Percentiles rank a stretch among this genome's conserved stretches.
Conservation (phyloP, 2,329 filamentous ascomycete genomes). For the Botrytis aclada region DNA sequence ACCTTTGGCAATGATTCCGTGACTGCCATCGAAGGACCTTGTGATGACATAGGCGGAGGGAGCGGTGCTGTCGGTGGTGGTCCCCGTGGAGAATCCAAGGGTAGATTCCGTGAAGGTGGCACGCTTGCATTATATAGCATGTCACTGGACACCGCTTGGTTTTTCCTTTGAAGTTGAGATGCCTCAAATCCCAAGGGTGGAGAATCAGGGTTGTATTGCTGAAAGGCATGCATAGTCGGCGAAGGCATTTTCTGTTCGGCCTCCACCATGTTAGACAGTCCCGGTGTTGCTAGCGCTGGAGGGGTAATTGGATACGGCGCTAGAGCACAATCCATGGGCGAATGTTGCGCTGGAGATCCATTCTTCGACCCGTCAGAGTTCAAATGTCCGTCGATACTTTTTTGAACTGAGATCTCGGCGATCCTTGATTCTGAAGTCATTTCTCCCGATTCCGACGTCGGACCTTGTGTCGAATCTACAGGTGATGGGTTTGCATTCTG, state of each 20-base stretch:
- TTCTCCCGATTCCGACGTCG: slow-evolving; percentile 32
- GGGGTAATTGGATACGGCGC: slow-evolving; percentile 65
- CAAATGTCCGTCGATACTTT: slow-evolving; percentile 27
- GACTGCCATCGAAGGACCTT: slow-evolving; percentile 38
- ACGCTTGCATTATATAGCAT: slow-evolving; percentile 51
- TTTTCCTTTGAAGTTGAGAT: slow-evolving; percentile 45
- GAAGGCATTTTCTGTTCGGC: slow-evolving; percentile 59
- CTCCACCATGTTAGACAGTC: slow-evolving; percentile 45
- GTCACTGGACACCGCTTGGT: slow-evolving; percentile 43
- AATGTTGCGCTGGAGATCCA: slow-evolving; percentile 40
- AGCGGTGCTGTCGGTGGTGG: slow-evolving; percentile 34
- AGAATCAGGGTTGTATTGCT: slow-evolving; percentile 48
- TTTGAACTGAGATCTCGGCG: slow-evolving; percentile 20
- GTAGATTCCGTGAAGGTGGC: slow-evolving; percentile 55
- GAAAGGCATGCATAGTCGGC: slow-evolving; percentile 56
- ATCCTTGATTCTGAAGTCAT: slow-evolving; percentile 26
- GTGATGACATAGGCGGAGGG: slow-evolving; percentile 30
- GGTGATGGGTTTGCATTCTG: slow-evolving; percentile 35
- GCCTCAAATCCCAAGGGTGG: slow-evolving; percentile 36
- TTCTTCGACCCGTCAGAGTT: slow-evolving; percentile 33
- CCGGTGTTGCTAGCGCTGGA: slow-evolving; percentile 48
- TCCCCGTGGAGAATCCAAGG: slow-evolving; percentile 42
- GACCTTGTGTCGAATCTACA: slow-evolving; percentile 34
- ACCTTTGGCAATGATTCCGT: slow-evolving; percentile 41
- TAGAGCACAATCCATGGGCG: slow-evolving; percentile 57